Conservation (phyloP, 2,329 filamentous ascomycete species). For the Fusarium longipes region DNA sequence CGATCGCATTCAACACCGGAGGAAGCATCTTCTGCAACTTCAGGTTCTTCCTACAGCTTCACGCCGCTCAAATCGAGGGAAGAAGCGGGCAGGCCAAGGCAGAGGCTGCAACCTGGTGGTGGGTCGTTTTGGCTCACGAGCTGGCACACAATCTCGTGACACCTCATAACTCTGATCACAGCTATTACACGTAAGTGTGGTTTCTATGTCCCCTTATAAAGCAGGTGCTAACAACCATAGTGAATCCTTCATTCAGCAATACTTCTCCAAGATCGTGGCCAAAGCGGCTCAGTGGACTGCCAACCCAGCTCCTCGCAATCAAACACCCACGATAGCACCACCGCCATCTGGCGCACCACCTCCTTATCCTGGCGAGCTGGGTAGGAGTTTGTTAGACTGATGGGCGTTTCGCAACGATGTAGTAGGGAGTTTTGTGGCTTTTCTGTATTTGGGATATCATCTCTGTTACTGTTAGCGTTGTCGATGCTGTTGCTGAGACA, state of each 20-base stretch:
- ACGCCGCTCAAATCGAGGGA: constrained; percentile 63
- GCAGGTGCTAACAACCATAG: constrained; percentile 53
- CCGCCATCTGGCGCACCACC: constrained; percentile 42
- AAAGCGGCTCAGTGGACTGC: constrained; percentile 58
- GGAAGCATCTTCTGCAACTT: constrained; percentile 96
- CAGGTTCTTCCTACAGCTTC: constrained; percentile 84
- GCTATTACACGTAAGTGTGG: constrained; percentile 77
- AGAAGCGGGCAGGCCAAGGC: constrained; percentile 61
- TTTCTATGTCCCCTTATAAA: not conserved
- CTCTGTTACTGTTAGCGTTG: not conserved
- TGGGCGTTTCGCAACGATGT: constrained; percentile 11
- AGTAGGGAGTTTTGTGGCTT: constrained; percentile 35
- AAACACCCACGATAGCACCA: constrained; percentile 13
- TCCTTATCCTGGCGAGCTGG: constrained; percentile 12
- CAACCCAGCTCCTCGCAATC: constrained; percentile 12
- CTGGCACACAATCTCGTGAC: constrained; percentile 91
- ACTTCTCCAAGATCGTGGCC: constrained; percentile 76
- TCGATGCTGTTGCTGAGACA: not conserved
- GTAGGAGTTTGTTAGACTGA: constrained; percentile 44
- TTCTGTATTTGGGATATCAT: constrained; percentile 10
- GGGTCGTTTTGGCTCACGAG: constrained; percentile 95
- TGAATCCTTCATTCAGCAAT: constrained; percentile 81
- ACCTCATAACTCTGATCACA: constrained; percentile 81
- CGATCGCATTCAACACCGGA: constrained; percentile 91
- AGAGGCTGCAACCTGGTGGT: constrained; percentile 88